These are phyloP conservation scores for Hygrophoropsis aurantiaca DNA, from an alignment of 768 basidiomycete species.

Conservation along the genomic window DNA sequence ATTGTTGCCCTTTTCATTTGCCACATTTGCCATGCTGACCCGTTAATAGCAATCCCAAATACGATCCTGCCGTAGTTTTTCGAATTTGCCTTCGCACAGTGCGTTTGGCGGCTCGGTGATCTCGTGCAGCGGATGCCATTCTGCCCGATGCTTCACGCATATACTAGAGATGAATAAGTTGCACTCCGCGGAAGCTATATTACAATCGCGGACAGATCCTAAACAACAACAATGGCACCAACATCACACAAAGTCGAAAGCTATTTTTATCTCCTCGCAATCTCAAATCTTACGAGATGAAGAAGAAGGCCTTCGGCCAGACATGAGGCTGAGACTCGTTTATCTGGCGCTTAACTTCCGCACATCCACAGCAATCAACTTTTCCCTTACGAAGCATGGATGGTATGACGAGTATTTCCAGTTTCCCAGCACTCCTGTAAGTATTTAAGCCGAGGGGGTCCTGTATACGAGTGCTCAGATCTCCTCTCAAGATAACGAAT, in stretches of 20 bases:
- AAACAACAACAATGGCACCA: slow-evolving; percentile 31
- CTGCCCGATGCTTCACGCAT: slow-evolving; percentile 36
- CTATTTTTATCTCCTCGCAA: slow-evolving; percentile 13
- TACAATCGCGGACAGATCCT: slow-evolving; percentile 15
- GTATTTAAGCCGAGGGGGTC: background rate
- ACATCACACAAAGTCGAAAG: slow-evolving; percentile 22
- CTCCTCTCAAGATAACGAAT: slow-evolving; percentile 15
- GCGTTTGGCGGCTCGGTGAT: slow-evolving; percentile 20
- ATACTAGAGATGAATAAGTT: slow-evolving; percentile 30
- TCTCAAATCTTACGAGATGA: slow-evolving; percentile 29
- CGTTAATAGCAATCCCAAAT: slow-evolving; percentile 5
- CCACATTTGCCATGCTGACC: background rate
- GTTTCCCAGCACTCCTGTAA: slow-evolving; percentile 21
- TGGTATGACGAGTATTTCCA: slow-evolving; percentile 57
- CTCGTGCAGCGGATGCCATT: slow-evolving; percentile 38
- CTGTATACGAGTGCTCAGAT: background rate
- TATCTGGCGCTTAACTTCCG: slow-evolving; percentile 48
- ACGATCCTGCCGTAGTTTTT: background rate
- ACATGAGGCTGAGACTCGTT: slow-evolving; percentile 37
- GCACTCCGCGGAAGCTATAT: slow-evolving; percentile 38
- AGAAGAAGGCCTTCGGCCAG: slow-evolving; percentile 34
- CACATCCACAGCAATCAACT: slow-evolving; percentile 47
- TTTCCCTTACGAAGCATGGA: slow-evolving; percentile 41
- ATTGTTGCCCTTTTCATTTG: background rate
- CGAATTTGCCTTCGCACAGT: slow-evolving; percentile 10